These are phyloP conservation scores for Vigna angularis DNA, from an alignment of 306 rosid genomes.

Conservation along the genomic window DNA sequence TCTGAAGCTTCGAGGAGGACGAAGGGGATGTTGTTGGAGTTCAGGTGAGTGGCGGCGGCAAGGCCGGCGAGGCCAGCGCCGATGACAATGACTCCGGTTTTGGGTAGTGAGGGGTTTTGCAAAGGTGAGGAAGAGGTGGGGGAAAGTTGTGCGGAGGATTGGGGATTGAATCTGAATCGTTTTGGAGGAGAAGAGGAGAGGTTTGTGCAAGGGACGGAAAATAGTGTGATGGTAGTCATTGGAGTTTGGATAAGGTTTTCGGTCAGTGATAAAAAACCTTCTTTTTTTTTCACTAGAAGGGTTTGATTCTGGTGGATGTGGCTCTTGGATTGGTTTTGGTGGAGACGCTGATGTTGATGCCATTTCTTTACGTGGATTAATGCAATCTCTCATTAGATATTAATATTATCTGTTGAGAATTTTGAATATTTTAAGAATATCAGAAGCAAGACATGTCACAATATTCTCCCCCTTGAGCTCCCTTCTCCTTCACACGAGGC, in stretches of 20 bases:
- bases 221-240: constrained; percentile 48
- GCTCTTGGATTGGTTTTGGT: constrained; percentile 21
- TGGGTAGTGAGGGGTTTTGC: constrained; percentile 38
- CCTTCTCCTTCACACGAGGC: neutral
- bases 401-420: neutral
- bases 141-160: constrained; percentile 45
- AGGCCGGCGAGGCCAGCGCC: constrained; percentile 94
- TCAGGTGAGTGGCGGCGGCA: constrained; percentile 81
- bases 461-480: neutral
- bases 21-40: constrained; percentile 70
- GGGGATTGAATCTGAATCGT: constrained; percentile 52
- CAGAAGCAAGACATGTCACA: neutral
- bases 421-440: neutral
- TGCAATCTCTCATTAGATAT: neutral
- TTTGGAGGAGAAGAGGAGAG: constrained; percentile 43
- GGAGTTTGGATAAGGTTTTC: constrained; percentile 62
- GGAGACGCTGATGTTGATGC: neutral
- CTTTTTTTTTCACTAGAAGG: neutral
- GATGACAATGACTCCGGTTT: constrained; percentile 62
- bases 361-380: constrained; percentile 23
- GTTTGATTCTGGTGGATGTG: constrained; percentile 26
- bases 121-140: constrained; percentile 41
- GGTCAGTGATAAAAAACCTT: neutral
- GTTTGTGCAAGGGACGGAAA: constrained; percentile 45
- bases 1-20: constrained; percentile 80